phyloP scores from a whole-genome alignment of 2,329 filamentous ascomycete species.

The Ophiosphaerella herpotricha region DNA sequence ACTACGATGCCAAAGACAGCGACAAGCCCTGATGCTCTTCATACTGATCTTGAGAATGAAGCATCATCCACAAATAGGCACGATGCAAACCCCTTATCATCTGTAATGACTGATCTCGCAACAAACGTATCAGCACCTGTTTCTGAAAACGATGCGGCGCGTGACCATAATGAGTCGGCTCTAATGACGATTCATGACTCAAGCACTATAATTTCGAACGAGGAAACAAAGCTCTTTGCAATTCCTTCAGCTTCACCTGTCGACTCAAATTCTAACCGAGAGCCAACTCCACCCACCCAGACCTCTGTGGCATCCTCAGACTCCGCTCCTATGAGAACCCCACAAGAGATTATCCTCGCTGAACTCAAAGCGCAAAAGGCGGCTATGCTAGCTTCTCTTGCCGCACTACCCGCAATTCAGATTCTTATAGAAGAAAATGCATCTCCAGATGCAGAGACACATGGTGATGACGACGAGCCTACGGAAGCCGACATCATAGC shows the following conservation, averaged over 20 bases:
- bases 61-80: no score
- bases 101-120: no score
- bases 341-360: constrained; percentile 55
- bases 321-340: constrained; percentile 27
- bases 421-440: constrained; percentile 36
- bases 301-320: neutral
- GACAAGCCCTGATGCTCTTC: no score
- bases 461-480: constrained; percentile 24
- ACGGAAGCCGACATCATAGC: constrained; percentile 40
- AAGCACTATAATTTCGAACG: neutral
- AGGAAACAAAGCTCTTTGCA: no score
- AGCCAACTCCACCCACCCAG: neutral
- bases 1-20: no score
- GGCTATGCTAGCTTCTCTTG: constrained; percentile 39
- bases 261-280: neutral
- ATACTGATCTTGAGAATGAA: no score
- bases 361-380: constrained; percentile 52
- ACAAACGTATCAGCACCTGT: no score
- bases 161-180: no score
- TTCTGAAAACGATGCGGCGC: no score
- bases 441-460: constrained; percentile 19
- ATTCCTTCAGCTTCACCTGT: neutral
- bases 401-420: constrained; percentile 38
- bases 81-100: no score
- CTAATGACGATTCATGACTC: no score